Conservation (phyloP, 495 filamentous ascomycete species). For the Cercophora scortea region DNA sequence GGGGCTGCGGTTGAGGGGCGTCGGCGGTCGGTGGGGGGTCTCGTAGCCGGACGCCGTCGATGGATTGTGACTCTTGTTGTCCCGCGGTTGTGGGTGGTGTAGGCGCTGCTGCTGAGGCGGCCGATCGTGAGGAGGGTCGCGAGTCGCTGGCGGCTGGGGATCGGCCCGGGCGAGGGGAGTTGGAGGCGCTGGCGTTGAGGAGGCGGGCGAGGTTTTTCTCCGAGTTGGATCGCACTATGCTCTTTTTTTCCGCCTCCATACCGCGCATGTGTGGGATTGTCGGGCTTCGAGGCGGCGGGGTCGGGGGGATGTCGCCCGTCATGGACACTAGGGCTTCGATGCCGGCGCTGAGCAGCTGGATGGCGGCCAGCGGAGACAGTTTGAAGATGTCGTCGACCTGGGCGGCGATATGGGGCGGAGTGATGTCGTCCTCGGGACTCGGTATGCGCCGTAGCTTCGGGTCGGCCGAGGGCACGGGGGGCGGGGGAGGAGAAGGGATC, state of each 20-base stretch:
- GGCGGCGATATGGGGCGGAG: conserved; percentile 22
- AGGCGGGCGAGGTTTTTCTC: conserved; percentile 36
- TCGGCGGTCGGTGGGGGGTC: conserved; percentile 10
- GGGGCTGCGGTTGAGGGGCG: conserved; percentile 7
- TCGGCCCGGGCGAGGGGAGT: conserved; percentile 10
- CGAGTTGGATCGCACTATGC: conserved; percentile 45
- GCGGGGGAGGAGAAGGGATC: conserved; percentile 32
- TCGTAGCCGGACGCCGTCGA: conserved; percentile 40
- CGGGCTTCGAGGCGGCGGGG: conserved; percentile 54
- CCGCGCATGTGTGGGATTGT: conserved; percentile 53
- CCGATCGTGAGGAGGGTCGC: background rate
- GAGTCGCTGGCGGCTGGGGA: conserved; percentile 6
- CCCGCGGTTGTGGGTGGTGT: background rate
- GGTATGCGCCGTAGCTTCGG: conserved; percentile 25
- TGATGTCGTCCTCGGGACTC: conserved; percentile 11
- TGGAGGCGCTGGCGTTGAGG: conserved; percentile 16
- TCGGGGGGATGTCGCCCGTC: conserved; percentile 68
- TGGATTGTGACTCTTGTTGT: conserved; percentile 14
- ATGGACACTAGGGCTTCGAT: conserved; percentile 65
- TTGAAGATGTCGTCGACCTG: conserved; percentile 56
- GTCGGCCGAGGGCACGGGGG: conserved; percentile 42
- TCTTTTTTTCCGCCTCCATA: conserved; percentile 51
- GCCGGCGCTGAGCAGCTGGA: conserved; percentile 66
- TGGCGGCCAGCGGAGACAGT: conserved; percentile 63
- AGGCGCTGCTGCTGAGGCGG: background rate